Evolutionary conservation across 805 yeast genomes (phyloP).

Genomic region (Candida golubevii): DNA sequence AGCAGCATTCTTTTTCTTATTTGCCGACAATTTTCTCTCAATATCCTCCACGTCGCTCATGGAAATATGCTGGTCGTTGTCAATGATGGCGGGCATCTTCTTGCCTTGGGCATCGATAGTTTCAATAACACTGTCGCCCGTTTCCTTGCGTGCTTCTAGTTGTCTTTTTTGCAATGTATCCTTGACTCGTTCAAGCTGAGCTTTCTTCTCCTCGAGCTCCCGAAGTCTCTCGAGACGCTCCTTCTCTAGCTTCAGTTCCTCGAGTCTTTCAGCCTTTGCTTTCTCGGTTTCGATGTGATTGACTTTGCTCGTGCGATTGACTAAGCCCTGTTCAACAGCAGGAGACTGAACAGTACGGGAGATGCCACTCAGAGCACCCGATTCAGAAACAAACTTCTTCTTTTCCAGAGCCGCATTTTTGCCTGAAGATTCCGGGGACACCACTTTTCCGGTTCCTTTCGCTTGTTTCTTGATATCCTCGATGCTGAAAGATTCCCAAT

Average conservation of each 20-base stretch:
- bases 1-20: neutral
- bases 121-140: conserved; percentile 17
- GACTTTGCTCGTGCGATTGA: conserved; percentile 2
- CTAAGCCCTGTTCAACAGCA: neutral
- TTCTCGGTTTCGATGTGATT: too few relatives aligned
- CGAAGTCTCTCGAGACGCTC: too few relatives aligned
- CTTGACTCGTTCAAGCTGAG: conserved; percentile 16
- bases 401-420: neutral
- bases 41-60: conserved; percentile 10
- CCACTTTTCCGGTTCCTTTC: too few relatives aligned
- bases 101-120: conserved; percentile 13
- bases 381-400: neutral
- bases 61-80: conserved; percentile 31
- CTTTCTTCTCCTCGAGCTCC: conserved; percentile 15
- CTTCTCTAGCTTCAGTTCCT: too few relatives aligned
- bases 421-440: too few relatives aligned
- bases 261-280: too few relatives aligned
- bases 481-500: conserved; percentile 18
- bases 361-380: conserved; percentile 1
- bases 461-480: conserved; percentile 14
- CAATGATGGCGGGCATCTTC: conserved; percentile 30
- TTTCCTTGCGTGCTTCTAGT: conserved; percentile 17
- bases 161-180: conserved; percentile 20
- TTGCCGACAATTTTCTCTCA: conserved; percentile 9
- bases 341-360: neutral